Conservation (phyloP, 192 early-diverging fungal species). For the Umbelopsis sp. region DNA sequence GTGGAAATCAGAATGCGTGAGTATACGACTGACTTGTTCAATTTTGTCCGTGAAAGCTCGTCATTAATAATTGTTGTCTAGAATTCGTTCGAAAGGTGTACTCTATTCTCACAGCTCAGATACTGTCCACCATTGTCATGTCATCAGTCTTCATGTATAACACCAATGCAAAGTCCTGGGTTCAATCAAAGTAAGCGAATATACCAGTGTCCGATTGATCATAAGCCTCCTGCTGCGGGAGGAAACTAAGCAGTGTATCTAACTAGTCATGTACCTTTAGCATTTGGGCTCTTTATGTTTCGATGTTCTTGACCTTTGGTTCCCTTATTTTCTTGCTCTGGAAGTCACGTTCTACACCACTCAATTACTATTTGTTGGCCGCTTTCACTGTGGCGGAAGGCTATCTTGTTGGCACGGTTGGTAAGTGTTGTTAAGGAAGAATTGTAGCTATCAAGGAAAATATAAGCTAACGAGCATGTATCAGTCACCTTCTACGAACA, state of each 20-base stretch:
- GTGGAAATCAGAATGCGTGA: slow-evolving; percentile 37
- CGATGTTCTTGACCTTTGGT: slow-evolving; percentile 52
- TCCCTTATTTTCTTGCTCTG: slow-evolving; percentile 51
- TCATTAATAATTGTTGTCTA: neutral
- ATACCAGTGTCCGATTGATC: neutral
- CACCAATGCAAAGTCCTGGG: slow-evolving; percentile 48
- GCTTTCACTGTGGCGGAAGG: slow-evolving; percentile 63
- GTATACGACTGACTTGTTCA: neutral
- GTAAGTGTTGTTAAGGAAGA: slow-evolving; percentile 25
- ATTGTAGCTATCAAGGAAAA: neutral
- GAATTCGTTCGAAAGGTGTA: slow-evolving; percentile 76
- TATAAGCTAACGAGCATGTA: neutral
- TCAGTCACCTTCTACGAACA: slow-evolving; percentile 67
- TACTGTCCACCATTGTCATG: slow-evolving; percentile 57
- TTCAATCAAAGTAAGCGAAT: slow-evolving; percentile 48
- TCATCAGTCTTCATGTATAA: slow-evolving; percentile 62
- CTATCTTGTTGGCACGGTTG: slow-evolving; percentile 37
- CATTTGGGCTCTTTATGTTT: slow-evolving; percentile 59
- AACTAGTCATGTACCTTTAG: slow-evolving; percentile 23
- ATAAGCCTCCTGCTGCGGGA: neutral
- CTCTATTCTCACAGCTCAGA: slow-evolving; percentile 66
- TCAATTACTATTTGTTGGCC: slow-evolving; percentile 62
- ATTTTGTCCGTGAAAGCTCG: too few relatives aligned
- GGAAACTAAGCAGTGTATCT: neutral
- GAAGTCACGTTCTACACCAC: slow-evolving; percentile 62